Evolutionary conservation across 352 stramenopile genomes (phyloP).

Genomic region (Pythium graminicola): DNA sequence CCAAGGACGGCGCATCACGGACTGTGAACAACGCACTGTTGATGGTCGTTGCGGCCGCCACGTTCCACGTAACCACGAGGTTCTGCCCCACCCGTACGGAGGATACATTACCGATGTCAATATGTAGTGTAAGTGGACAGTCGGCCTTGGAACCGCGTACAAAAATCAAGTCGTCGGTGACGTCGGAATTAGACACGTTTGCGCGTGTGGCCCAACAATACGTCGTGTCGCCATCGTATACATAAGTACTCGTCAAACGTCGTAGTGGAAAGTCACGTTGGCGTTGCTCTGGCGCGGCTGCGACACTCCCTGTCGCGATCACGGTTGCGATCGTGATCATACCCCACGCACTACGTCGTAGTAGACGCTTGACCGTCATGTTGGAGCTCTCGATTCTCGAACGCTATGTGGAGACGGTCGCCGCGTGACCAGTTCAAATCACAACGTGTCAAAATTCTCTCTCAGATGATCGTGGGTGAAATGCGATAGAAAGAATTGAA

Average conservation of each 20-base stretch:
- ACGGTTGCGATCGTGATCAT: background rate
- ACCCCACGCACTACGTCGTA: conserved; percentile 4
- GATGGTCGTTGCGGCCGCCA: background rate
- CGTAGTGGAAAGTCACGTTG: background rate
- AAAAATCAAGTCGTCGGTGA: conserved; percentile 17
- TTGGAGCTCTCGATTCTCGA: no score
- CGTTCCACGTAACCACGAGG: conserved; percentile 21
- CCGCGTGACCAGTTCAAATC: no score
- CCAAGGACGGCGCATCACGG: conserved; percentile 3
- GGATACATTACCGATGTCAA: background rate
- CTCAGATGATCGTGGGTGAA: no score
- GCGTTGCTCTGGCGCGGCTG: no score
- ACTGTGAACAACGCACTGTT: conserved; percentile 10
- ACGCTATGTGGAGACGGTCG: no score
- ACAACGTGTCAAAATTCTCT: no score
- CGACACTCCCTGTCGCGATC: background rate
- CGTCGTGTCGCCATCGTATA: conserved; percentile 28
- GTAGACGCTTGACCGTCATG: conserved; percentile 9
- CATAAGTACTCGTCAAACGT: background rate
- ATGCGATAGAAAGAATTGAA: no score
- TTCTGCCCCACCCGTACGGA: conserved; percentile 6
- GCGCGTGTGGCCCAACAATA: conserved; percentile 32
- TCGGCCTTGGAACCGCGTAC: conserved; percentile 6
- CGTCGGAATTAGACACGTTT: conserved; percentile 8
- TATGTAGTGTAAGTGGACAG: conserved; percentile 22